phyloP scores from a whole-genome alignment of 129 eudicot species.

The Deinandra increscens region DNA sequence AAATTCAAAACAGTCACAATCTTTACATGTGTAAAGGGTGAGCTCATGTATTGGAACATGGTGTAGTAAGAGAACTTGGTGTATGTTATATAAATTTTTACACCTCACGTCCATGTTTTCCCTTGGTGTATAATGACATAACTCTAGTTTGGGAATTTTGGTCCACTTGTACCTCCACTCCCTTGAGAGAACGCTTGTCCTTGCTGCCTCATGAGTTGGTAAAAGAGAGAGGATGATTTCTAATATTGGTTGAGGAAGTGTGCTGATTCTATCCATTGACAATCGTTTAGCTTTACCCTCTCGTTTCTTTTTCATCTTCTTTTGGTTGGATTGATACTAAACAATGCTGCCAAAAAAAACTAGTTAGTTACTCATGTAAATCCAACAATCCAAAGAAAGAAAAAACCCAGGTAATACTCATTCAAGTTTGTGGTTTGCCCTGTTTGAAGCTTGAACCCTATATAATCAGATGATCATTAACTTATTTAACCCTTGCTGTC shows the following conservation, averaged over 20 bases:
- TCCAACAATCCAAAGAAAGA: too few relatives aligned
- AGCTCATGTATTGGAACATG: slow-evolving; percentile 9
- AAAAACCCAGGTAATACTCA: too few relatives aligned
- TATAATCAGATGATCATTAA: too few relatives aligned
- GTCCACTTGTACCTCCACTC: slow-evolving; percentile 10
- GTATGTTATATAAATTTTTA: neutral
- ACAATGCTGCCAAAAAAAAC: too few relatives aligned
- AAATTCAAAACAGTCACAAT: neutral
- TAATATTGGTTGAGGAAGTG: slow-evolving; percentile 1
- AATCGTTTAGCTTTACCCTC: too few relatives aligned
- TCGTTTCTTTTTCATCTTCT: neutral
- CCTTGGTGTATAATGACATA: neutral
- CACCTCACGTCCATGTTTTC: neutral
- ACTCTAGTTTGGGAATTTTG: neutral
- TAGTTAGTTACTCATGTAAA: too few relatives aligned
- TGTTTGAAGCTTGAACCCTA: too few relatives aligned
- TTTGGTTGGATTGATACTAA: too few relatives aligned
- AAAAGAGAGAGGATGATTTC: neutral
- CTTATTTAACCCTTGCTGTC: too few relatives aligned
- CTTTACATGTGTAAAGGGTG: neutral
- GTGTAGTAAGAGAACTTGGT: neutral
- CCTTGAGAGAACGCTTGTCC: neutral
- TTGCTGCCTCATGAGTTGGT: neutral
- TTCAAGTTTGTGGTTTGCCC: too few relatives aligned
- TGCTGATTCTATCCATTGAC: neutral